Evolutionary conservation across 768 basidiomycete species (phyloP), one percentile per base, ranked within the genome.

Genomic region (Collybiopsis luxurians): DNA sequence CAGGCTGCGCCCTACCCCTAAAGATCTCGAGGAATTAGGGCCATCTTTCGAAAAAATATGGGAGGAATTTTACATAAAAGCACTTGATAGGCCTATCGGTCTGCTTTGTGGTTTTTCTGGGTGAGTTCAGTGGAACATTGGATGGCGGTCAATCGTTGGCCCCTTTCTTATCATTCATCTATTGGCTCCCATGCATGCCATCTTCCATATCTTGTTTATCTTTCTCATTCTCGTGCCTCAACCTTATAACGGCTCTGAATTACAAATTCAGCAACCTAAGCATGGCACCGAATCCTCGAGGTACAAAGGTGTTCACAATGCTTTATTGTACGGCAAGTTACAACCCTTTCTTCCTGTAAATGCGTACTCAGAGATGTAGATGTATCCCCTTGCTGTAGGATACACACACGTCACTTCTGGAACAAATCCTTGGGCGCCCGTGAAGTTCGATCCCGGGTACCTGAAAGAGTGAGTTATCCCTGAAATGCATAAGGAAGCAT

Each of bases 1-100:
- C 58, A 78, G 77, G 56, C 54, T 77, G n/a, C 75, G 77, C 19
- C 76, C 77, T 12, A 67, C 57, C n/a, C 47, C 54, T 21, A 60
- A 67, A 1, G 75, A 79, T n/a, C 64, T 75, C 23, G 63, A 66
- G 34, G 66, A 62, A 31, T 63, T 78, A 17, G 75, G 75, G 1
- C 64, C 72, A 2, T 68, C 58, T 19, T 79, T 78, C 61, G 56
- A 62, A 34, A 24, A 64, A 34, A 62, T 67, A 26, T 75, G 74
- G 76, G 54, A 69, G 9, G 60, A 62, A 26, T 73, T 69, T 57
- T 78, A 71, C 31, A 67, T 63, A 30, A 55, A 59, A 4, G 66
- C 63, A 1, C 73, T 72, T 0, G 77, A 78, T 53, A 78, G 75
- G 58, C 65, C 74, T 6, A 71, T 74, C 9, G 58, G 71, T 30